phyloP scores from a whole-genome alignment of 148 eudicot species.

The Rhododendron williamsianum region DNA sequence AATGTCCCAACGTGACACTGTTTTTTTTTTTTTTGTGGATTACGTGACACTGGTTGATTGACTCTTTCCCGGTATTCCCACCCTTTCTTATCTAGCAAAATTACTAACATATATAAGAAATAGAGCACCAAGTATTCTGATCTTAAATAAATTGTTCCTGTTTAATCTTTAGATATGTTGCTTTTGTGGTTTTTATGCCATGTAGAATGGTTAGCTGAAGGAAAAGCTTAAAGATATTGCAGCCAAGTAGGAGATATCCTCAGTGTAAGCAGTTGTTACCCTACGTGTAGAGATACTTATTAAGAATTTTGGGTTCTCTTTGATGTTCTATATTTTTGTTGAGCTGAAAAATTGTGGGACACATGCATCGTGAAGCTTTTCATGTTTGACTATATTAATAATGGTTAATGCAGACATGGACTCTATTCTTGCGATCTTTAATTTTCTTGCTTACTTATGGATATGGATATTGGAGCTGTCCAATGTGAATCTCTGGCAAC shows the following conservation, averaged over 20 bases:
- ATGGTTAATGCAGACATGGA: neutral
- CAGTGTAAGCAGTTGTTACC: neutral
- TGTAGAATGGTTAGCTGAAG: constrained; percentile 7
- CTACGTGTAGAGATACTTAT: neutral
- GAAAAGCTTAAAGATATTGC: constrained; percentile 11
- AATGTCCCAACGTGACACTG: too few species aligned
- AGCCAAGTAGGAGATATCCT: neutral
- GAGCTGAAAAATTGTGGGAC: neutral
- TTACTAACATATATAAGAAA: too few species aligned
- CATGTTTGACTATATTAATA: neutral
- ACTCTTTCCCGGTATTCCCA: too few species aligned
- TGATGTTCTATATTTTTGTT: neutral
- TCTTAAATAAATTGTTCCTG: too few species aligned
- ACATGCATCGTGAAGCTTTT: too few species aligned
- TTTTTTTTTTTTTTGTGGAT: too few species aligned
- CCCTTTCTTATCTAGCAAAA: too few species aligned
- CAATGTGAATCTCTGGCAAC: neutral
- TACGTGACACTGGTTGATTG: too few species aligned
- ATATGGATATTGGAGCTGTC: neutral
- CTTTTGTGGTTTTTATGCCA: too few species aligned
- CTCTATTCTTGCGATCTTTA: neutral
- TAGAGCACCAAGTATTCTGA: too few species aligned
- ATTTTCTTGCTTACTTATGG: neutral
- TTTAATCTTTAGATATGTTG: too few species aligned
- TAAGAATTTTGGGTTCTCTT: neutral